Percentiles rank a stretch among this genome's conserved stretches.
Evolutionary conservation across 768 basidiomycete species (phyloP).

Genomic region (Mycena pura): DNA sequence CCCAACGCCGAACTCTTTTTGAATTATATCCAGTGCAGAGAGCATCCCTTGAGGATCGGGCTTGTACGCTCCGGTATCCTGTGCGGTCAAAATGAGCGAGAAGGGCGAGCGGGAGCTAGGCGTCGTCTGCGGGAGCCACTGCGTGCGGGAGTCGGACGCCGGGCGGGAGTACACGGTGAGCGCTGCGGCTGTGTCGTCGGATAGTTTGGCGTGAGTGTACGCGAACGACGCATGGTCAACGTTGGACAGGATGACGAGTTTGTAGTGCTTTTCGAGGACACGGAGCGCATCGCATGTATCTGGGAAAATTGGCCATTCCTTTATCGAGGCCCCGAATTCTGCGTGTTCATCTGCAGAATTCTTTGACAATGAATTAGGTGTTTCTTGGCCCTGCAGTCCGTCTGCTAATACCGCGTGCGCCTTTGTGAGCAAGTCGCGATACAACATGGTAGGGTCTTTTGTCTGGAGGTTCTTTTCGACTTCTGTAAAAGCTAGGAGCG

Average conservation of each 20-base stretch:
- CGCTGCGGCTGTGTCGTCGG: constrained; percentile 42
- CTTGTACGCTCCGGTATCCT: constrained; percentile 78
- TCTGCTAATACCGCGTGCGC: constrained; percentile 46
- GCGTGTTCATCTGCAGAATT: constrained; percentile 39
- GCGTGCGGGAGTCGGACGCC: constrained; percentile 39
- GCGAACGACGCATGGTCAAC: constrained; percentile 71
- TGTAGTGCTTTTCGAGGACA: constrained; percentile 65
- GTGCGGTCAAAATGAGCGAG: constrained; percentile 70
- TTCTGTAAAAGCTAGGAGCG: constrained; percentile 55
- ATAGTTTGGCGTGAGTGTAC: constrained; percentile 62
- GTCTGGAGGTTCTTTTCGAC: constrained; percentile 65
- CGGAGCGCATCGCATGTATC: constrained; percentile 69
- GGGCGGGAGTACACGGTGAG: constrained; percentile 40
- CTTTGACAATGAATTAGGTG: constrained; percentile 20
- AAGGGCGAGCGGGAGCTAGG: constrained; percentile 62
- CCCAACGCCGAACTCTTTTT: constrained; percentile 45
- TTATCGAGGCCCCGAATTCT: constrained; percentile 67
- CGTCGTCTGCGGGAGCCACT: constrained; percentile 53
- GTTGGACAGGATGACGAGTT: constrained; percentile 78
- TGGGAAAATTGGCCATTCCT: constrained; percentile 68
- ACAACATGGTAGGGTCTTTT: constrained; percentile 63
- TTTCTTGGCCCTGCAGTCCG: constrained; percentile 37
- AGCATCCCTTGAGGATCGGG: constrained; percentile 64
- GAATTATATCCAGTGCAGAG: constrained; percentile 52
- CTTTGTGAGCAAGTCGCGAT: constrained; percentile 65